Percentiles rank a stretch among this genome's conserved stretches.
phyloP scores from a whole-genome alignment of 768 basidiomycete genomes.

The Termitomyces sp. region DNA sequence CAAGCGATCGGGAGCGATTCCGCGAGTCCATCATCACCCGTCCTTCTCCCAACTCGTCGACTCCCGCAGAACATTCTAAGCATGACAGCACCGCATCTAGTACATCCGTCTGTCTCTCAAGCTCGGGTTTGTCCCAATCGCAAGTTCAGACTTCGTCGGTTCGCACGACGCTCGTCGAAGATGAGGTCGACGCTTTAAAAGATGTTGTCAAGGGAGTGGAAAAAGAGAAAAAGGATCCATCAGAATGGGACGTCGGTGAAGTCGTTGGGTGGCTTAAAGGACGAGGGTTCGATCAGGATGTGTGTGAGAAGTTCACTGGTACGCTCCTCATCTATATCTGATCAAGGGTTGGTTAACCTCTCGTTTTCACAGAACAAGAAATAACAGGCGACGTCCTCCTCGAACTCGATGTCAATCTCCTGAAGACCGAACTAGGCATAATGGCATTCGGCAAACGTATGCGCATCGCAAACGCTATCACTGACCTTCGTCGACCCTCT shows the following conservation, averaged over 20 bases:
- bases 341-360: neutral
- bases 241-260: constrained; percentile 83
- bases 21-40: constrained; percentile 23
- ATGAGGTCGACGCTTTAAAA: neutral
- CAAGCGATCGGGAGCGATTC: constrained; percentile 15
- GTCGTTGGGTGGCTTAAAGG: constrained; percentile 83
- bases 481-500: constrained; percentile 74
- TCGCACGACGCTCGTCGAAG: neutral
- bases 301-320: constrained; percentile 87
- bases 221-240: constrained; percentile 41
- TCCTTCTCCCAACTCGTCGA: constrained; percentile 16
- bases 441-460: constrained; percentile 91
- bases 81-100: constrained; percentile 31
- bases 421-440: constrained; percentile 93
- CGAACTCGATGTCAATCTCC: constrained; percentile 85
- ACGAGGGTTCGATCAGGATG: constrained; percentile 80
- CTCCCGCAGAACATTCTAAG: constrained; percentile 27
- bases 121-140: constrained; percentile 4
- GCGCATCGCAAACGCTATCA: constrained; percentile 88
- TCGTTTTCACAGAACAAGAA: constrained; percentile 74
- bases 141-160: constrained; percentile 9
- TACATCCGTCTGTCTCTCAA: constrained; percentile 5
- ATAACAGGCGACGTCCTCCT: constrained; percentile 96
- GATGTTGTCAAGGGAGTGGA: constrained; percentile 4
- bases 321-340: constrained; percentile 18